phyloP scores from a whole-genome alignment of 129 eudicot genomes.

The Arctium lappa region DNA sequence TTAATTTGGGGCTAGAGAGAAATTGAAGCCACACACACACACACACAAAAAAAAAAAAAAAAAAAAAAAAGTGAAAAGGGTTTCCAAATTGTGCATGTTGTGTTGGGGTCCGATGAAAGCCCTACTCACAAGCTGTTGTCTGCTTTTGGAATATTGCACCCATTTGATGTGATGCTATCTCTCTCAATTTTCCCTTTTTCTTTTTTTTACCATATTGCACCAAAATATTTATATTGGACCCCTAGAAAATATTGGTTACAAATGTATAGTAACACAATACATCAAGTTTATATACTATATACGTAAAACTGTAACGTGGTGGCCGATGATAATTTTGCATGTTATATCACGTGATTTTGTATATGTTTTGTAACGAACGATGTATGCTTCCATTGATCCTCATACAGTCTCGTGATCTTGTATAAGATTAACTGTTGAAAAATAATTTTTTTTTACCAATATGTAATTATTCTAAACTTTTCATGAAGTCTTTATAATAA shows the following conservation, averaged over 20 bases:
- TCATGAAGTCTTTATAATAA: not conserved
- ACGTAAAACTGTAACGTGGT: not conserved
- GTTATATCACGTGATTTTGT: not conserved
- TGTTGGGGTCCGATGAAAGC: conserved; percentile 31
- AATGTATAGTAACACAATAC: not conserved
- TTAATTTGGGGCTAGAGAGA: not conserved
- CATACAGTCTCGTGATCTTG: not conserved
- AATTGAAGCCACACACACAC: conserved; percentile 21
- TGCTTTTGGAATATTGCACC: conserved; percentile 25
- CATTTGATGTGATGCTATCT: conserved; percentile 4
- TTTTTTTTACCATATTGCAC: not conserved
- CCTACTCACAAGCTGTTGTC: conserved; percentile 36
- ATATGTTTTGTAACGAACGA: not conserved
- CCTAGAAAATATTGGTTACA: not conserved
- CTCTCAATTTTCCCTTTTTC: not conserved
- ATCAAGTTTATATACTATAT: not conserved
- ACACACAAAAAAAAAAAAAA: no score
- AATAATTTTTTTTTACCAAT: no score
- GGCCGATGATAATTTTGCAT: conserved; percentile 8
- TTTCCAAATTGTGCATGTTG: conserved; percentile 28
- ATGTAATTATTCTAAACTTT: no score
- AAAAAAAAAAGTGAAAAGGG: conserved; percentile 7
- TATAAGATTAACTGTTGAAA: not conserved
- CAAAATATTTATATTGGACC: not conserved
- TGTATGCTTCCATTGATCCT: not conserved